Evolutionary conservation across 1,139 yeast genomes (phyloP).

Genomic region (Saccharomycopsis hybrid): DNA sequence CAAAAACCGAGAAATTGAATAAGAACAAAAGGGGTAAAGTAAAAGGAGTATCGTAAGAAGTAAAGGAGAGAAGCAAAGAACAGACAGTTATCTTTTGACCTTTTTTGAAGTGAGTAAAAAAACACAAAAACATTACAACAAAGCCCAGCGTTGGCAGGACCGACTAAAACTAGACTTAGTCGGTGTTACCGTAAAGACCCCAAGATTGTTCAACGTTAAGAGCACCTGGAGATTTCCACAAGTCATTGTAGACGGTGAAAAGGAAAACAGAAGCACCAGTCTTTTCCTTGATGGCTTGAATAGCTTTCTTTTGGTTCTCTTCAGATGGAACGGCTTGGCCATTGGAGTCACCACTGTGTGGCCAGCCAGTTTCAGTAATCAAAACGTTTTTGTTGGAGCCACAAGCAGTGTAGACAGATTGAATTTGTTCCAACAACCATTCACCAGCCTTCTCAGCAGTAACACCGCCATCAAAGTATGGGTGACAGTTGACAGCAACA

Average conservation of each 20-base stretch:
- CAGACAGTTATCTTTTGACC: too few species aligned
- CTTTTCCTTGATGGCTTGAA: constrained; percentile 40
- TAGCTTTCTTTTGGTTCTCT: constrained; percentile 46
- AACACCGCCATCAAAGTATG: constrained; percentile 71
- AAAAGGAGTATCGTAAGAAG: too few species aligned
- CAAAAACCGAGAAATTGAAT: too few species aligned
- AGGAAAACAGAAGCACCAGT: constrained; percentile 28
- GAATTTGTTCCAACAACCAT: constrained; percentile 63
- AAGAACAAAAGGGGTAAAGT: too few species aligned
- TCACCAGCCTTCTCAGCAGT: constrained; percentile 61
- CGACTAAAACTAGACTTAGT: too few species aligned
- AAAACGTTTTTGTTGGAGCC: constrained; percentile 48
- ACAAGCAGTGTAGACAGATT: constrained; percentile 61
- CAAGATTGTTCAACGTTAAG: constrained; percentile 66
- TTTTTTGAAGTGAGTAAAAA: too few species aligned
- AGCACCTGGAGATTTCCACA: constrained; percentile 67
- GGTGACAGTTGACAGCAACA: constrained; percentile 77
- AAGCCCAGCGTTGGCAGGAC: too few species aligned
- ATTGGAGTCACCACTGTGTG: constrained; percentile 45
- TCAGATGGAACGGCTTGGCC: constrained; percentile 54
- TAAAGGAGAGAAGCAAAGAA: too few species aligned
- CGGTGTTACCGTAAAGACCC: constrained; percentile 65
- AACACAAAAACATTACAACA: too few species aligned
- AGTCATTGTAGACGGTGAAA: constrained; percentile 48
- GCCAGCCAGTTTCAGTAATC: constrained; percentile 71